phyloP scores from a whole-genome alignment of 495 filamentous ascomycete genomes.

The Tricharina praecox region DNA sequence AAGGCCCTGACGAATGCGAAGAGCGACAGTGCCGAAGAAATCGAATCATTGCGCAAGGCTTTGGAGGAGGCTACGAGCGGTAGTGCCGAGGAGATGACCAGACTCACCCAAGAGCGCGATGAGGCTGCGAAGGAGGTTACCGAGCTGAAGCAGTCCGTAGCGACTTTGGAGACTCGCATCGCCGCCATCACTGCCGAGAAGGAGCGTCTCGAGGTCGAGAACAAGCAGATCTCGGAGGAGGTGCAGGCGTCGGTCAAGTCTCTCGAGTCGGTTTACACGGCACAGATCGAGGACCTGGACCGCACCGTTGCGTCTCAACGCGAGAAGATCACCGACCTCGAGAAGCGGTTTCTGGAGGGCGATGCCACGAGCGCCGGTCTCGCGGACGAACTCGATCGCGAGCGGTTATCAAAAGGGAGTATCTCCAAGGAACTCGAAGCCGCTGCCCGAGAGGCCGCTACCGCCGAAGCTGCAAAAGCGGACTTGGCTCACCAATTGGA shows the following conservation, averaged over 20 bases:
- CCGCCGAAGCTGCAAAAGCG: constrained; percentile 29
- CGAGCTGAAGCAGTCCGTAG: neutral
- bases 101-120: constrained; percentile 3
- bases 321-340: constrained; percentile 12
- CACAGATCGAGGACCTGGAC: constrained; percentile 14
- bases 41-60: neutral
- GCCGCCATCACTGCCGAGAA: neutral
- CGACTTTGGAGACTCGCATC: neutral
- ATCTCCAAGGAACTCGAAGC: constrained; percentile 14
- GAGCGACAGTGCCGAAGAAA: constrained; percentile 9
- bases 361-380: constrained; percentile 8
- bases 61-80: neutral
- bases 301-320: constrained; percentile 12
- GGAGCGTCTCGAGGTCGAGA: constrained; percentile 3
- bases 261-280: constrained; percentile 12
- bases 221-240: constrained; percentile 11
- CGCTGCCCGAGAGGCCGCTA: constrained; percentile 23
- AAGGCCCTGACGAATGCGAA: no score
- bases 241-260: constrained; percentile 9
- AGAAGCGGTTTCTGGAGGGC: constrained; percentile 14
- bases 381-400: constrained; percentile 3
- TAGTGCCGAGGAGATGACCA: neutral
- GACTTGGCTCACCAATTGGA: constrained; percentile 25
- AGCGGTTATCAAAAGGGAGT: constrained; percentile 5
- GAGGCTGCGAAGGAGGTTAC: neutral